Evolutionary conservation across 345 rosid genomes (phyloP).

Genomic region (Trapa bicornis): DNA sequence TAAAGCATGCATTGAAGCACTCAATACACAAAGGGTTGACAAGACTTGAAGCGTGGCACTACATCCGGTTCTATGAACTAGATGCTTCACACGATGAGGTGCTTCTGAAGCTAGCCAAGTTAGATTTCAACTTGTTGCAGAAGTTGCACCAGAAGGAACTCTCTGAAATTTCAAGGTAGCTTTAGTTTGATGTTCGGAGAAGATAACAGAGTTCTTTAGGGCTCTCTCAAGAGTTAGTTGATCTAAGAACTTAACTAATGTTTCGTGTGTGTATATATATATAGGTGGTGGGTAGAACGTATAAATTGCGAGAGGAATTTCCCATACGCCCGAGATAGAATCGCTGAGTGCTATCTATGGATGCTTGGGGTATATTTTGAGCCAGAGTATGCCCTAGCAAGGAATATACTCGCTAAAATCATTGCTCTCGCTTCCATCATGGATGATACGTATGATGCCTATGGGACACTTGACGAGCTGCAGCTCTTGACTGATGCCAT

Average conservation of each 20-base stretch:
- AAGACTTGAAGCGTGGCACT: constrained; percentile 7
- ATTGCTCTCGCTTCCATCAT: too few relatives aligned
- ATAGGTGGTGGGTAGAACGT: constrained; percentile 15
- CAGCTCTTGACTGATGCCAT: constrained; percentile 2
- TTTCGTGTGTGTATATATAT: too few relatives aligned
- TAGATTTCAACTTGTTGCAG: constrained; percentile 15
- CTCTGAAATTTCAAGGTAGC: background rate
- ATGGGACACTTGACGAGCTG: constrained; percentile 11
- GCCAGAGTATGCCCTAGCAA: too few relatives aligned
- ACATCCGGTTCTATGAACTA: constrained; percentile 1
- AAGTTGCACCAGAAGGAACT: constrained; percentile 10
- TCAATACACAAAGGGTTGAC: constrained; percentile 6
- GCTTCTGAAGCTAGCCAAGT: constrained; percentile 8
- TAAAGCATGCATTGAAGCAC: constrained; percentile 6
- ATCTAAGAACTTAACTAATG: too few relatives aligned
- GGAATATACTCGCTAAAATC: too few relatives aligned
- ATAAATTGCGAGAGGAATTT: constrained; percentile 6
- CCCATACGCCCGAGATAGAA: constrained; percentile 10
- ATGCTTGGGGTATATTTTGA: background rate
- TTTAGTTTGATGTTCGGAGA: too few relatives aligned
- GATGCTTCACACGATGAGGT: background rate
- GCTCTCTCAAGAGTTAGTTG: too few relatives aligned
- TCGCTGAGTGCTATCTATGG: constrained; percentile 11
- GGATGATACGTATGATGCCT: background rate
- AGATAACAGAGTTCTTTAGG: too few relatives aligned